Conservation (phyloP, 2,329 filamentous ascomycete species). For the Colletotrichum camelliae region DNA sequence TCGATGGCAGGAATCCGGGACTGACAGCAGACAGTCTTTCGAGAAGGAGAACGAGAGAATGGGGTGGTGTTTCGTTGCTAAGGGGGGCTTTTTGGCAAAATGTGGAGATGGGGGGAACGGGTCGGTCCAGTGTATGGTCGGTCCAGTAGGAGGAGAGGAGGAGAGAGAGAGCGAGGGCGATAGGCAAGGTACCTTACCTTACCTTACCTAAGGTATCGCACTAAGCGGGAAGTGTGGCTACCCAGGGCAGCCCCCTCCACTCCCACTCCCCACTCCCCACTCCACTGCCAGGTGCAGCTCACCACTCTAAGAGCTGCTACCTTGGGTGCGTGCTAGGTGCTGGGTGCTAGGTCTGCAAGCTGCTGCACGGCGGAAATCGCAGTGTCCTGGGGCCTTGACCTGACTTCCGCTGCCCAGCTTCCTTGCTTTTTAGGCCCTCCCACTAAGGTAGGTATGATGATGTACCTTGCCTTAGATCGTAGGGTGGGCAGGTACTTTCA, state of each 20-base stretch:
- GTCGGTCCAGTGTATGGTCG: conserved; percentile 4
- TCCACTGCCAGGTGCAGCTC: background rate
- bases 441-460: background rate
- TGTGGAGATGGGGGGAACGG: conserved; percentile 22
- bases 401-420: background rate
- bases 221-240: background rate
- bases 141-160: background rate
- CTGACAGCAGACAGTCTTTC: conserved; percentile 22
- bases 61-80: conserved; percentile 24
- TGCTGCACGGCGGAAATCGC: background rate
- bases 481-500: background rate
- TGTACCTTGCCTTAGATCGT: background rate
- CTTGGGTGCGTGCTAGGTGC: background rate
- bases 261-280: background rate
- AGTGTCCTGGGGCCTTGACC: background rate
- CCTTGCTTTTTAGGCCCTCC: background rate
- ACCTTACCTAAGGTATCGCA: background rate
- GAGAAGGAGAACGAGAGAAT: conserved; percentile 22
- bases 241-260: background rate
- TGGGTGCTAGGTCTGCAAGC: background rate
- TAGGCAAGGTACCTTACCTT: background rate
- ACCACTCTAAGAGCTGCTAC: background rate
- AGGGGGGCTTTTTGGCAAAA: conserved; percentile 22
- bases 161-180: conserved; percentile 13
- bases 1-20: conserved; percentile 22